Conservation (phyloP, 2,329 filamentous ascomycete species). For the Epichloe uncinata region DNA sequence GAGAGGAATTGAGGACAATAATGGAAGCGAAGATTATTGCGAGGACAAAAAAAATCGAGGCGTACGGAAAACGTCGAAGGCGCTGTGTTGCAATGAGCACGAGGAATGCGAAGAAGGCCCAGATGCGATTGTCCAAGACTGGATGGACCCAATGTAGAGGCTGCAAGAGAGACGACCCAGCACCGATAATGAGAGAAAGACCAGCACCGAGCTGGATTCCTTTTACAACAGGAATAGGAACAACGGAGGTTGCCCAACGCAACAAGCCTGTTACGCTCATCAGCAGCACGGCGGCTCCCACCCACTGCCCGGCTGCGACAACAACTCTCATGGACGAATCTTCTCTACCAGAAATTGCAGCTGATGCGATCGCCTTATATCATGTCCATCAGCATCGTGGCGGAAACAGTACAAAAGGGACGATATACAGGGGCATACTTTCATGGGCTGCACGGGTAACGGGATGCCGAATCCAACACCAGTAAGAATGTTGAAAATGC, state of each 20-base stretch:
- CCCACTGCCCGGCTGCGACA: constrained; percentile 66
- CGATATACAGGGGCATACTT: constrained; percentile 24
- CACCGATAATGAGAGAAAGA: constrained; percentile 66
- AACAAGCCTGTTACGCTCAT: constrained; percentile 73
- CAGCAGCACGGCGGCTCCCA: constrained; percentile 57
- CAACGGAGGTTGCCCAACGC: constrained; percentile 54
- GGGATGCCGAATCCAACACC: constrained; percentile 78
- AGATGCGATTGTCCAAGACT: constrained; percentile 64
- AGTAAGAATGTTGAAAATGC: constrained; percentile 73
- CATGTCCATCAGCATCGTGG: not conserved
- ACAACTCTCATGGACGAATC: constrained; percentile 39
- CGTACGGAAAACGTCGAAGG: constrained; percentile 60
- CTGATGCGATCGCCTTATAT: constrained; percentile 65
- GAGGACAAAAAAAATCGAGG: constrained; percentile 55
- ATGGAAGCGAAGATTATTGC: constrained; percentile 52
- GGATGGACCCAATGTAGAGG: constrained; percentile 56
- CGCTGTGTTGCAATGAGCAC: constrained; percentile 56
- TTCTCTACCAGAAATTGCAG: constrained; percentile 63
- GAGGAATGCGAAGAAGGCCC: constrained; percentile 62
- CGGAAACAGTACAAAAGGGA: not conserved
- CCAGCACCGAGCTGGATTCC: constrained; percentile 92
- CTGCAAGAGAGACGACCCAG: constrained; percentile 53
- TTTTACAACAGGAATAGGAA: constrained; percentile 80
- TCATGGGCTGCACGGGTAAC: constrained; percentile 81
- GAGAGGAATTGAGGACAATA: constrained; percentile 18